These are phyloP conservation scores for Mrakia hoshinonis DNA, from an alignment of 768 basidiomycete species.

Conservation along the genomic window DNA sequence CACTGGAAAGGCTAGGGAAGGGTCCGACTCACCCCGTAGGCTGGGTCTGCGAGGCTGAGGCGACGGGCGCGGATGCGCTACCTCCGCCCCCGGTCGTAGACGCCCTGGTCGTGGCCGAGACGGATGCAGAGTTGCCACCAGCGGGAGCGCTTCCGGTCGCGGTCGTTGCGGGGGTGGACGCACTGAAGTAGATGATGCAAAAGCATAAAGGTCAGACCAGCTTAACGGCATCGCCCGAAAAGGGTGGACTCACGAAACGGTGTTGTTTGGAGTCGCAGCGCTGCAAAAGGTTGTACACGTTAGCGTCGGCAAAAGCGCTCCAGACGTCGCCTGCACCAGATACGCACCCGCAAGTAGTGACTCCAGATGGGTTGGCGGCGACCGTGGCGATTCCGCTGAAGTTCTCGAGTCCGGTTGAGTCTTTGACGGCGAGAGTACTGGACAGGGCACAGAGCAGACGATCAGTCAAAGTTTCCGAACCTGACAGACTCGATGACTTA, in stretches of 20 bases:
- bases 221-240: no score
- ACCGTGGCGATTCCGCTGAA: background rate
- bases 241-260: no score
- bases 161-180: no score
- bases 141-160: no score
- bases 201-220: no score
- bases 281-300: no score
- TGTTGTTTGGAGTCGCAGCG: no score
- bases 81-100: background rate
- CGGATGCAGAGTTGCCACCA: background rate
- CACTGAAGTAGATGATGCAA: no score
- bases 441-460: background rate
- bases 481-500: background rate
- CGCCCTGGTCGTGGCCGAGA: background rate
- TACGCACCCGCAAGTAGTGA: background rate
- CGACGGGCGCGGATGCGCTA: background rate
- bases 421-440: slow-evolving; percentile 13
- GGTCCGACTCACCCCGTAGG: background rate
- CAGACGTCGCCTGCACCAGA: background rate
- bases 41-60: background rate
- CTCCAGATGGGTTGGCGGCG: background rate
- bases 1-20: background rate
- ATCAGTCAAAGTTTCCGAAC: background rate
- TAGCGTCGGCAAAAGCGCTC: background rate
- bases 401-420: background rate